Base-by-base conservation (phyloP, 768 basidiomycete species). In the Lyophyllum decastes region DNA sequence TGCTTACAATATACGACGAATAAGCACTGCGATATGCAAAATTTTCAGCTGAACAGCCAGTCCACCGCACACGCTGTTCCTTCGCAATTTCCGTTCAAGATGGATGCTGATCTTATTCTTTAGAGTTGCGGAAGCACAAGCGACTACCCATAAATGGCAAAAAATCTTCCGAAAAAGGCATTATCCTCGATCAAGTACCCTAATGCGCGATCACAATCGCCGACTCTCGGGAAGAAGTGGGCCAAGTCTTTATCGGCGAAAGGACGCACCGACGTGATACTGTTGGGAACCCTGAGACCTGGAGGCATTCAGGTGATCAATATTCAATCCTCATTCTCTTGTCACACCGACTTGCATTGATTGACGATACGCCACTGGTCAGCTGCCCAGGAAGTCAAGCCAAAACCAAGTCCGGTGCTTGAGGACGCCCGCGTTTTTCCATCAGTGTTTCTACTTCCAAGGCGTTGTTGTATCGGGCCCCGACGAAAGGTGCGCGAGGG, bases 211-310 rank as follows among this genome's bases (percentile, higher is more conserved):
- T 22, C 27, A 50, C 40, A 48, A 35, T 21, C 45, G 27, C 35
- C 59, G 50, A 54, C 58, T 21, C 21, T 55, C 54, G 51, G 45
- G 21, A 19, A 52, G 30, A 43, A 27, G 54, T 27, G 55, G 51
- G 47, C 3, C 19, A 17, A 4, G 34, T 43, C 30, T 5, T 1
- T 25, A n/a, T 41, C 52, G 59, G 54, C 14, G 33, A 41, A 41
- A 46, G 21, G n/a, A 14, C 43, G n/a, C 9, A 16, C 52, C 57
- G 57, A 41, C 19, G 19, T 17, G 52, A 57, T 49, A n/a, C 43
- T 25, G 22, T 22, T 52, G 30, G 27, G 33, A 41, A 51, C 30
- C 40, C 25, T 43, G 25, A 41, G 50, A n/a, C 40, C 25, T 43
- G 33, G 33, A 43, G 30, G 53, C 45, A 34, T 45, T 33, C 27